Conservation (phyloP, 2,329 filamentous ascomycete species). For the Aspergillus oerlinghausenensis region DNA sequence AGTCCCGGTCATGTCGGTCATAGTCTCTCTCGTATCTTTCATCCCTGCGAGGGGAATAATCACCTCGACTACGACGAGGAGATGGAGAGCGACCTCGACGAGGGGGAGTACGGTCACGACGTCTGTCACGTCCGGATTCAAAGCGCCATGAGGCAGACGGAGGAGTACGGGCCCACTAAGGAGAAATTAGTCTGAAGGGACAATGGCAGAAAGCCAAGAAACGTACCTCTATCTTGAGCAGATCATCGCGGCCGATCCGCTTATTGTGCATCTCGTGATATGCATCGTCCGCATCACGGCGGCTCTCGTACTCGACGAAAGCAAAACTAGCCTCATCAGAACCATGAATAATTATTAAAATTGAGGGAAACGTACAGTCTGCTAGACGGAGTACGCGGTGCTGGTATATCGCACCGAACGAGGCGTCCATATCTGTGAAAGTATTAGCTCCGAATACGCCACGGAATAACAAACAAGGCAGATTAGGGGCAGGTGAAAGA, state of each 20-base stretch:
- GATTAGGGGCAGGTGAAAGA: background rate
- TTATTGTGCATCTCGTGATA: slow-evolving; percentile 99
- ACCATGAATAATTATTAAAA: slow-evolving; percentile 18
- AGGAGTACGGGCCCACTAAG: slow-evolving; percentile 95
- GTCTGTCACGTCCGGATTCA: slow-evolving; percentile 76
- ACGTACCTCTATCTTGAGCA: slow-evolving; percentile 93
- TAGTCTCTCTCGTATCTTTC: slow-evolving; percentile 75
- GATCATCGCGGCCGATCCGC: slow-evolving; percentile 89
- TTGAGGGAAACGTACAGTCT: slow-evolving; percentile 69
- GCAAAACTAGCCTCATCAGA: slow-evolving; percentile 66
- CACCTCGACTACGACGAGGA: slow-evolving; percentile 55
- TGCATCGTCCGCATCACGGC: slow-evolving; percentile 95
- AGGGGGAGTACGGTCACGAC: slow-evolving; percentile 67
- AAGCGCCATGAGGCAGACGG: slow-evolving; percentile 98
- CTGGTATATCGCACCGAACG: slow-evolving; percentile 96
- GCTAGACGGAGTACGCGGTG: slow-evolving; percentile 86
- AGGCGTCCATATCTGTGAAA: slow-evolving; percentile 82
- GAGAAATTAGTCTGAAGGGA: slow-evolving; percentile 14
- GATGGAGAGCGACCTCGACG: slow-evolving; percentile 63
- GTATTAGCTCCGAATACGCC: slow-evolving; percentile 36
- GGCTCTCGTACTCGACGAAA: slow-evolving; percentile 98
- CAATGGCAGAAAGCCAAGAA: background rate
- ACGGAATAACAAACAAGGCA: slow-evolving; percentile 7
- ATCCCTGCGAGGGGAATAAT: slow-evolving; percentile 85
- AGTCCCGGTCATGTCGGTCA: slow-evolving; percentile 67